phyloP scores from a whole-genome alignment of 108 stramenopile genomes.

The Aureococcus anophagefferens region DNA sequence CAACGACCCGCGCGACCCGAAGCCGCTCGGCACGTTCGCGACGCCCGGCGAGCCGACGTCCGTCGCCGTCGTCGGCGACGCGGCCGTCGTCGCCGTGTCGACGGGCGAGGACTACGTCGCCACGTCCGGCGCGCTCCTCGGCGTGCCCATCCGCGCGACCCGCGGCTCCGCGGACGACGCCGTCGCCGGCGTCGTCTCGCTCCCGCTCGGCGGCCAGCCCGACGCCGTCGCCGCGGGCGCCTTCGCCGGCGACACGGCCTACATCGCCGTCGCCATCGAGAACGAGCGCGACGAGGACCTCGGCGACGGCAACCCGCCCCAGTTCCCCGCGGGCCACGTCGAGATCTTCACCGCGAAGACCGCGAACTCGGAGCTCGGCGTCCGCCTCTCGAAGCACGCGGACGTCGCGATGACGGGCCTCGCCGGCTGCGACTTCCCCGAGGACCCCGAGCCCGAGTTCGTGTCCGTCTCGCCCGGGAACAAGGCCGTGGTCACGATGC shows the following conservation, averaged over 20 bases:
- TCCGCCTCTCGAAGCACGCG: constrained; percentile 47
- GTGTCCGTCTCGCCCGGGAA: constrained; percentile 54
- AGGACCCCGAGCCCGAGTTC: constrained; percentile 62
- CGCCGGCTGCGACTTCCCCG: constrained; percentile 33
- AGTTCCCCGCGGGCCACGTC: constrained; percentile 72
- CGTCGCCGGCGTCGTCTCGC: constrained; percentile 12
- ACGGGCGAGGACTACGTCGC: constrained; percentile 42
- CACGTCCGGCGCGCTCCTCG: constrained; percentile 33
- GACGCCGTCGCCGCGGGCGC: constrained; percentile 46
- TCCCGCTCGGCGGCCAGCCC: constrained; percentile 52
- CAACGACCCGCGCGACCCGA: constrained; percentile 36
- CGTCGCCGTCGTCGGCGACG: constrained; percentile 40
- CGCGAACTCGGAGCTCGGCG: constrained; percentile 58
- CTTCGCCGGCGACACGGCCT: constrained; percentile 36
- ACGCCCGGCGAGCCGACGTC: constrained; percentile 57
- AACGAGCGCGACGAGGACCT: constrained; percentile 75
- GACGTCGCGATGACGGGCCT: constrained; percentile 37
- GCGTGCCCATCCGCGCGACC: constrained; percentile 34
- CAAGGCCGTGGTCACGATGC: constrained; percentile 42
- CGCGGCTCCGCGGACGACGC: too few species aligned
- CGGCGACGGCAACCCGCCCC: constrained; percentile 58
- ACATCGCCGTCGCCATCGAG: constrained; percentile 53
- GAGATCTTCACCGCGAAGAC: constrained; percentile 69
- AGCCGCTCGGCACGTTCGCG: constrained; percentile 23
- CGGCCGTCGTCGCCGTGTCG: constrained; percentile 44